Evolutionary conservation across 1,284 basidiomycete genomes (phyloP), one percentile per base, ranked within the genome.

Genomic region (Cutaneotrichosporon cutaneum): DNA sequence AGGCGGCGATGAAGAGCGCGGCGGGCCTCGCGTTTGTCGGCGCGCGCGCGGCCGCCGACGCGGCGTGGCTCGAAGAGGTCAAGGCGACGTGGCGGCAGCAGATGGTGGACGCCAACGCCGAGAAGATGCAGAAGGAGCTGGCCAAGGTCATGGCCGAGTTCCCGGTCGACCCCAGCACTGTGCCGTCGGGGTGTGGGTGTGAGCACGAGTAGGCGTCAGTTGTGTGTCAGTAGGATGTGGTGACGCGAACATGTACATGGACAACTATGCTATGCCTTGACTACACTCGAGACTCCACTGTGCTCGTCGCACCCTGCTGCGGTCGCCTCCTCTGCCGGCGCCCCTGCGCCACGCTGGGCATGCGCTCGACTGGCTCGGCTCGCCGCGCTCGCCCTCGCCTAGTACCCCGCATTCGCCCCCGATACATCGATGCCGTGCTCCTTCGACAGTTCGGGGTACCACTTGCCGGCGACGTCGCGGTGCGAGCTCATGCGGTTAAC

Each of bases 401-500:
- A 65, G 42, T 62, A 65, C 6, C 60, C 64, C 1, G 13, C 27
- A 52, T 58, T 62, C 5, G 39, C 56, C 16, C 18, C 42, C 10
- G 45, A 53, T 36, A 58, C 54, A 32, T 60, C 59, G 26, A 65
- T 57, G 21, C 61, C 61, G 52, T 62, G 64, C 60, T 57, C 58
- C 55, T 52, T 48, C 35, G 57, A 48, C 21, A 65, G 60, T 32
- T 62, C 60, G 24, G 60, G 51, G 58, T 65, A 65, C 30, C 44
- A 65, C 60, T 60, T 65, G 35, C 35, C 58, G 44, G 45, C 64
- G n/a, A 65, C 64, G 39, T 65, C 64, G 39, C 64, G 58, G 48
- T 65, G 64, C 2, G 60, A 62, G 50, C 52, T 55, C 36, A 48
- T 55, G 47, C 64, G 64, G 61, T 65, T 65, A 30, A 65, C 45